Evolutionary conservation across 805 yeast species (phyloP).

Genomic region (Lachancea cidri): DNA sequence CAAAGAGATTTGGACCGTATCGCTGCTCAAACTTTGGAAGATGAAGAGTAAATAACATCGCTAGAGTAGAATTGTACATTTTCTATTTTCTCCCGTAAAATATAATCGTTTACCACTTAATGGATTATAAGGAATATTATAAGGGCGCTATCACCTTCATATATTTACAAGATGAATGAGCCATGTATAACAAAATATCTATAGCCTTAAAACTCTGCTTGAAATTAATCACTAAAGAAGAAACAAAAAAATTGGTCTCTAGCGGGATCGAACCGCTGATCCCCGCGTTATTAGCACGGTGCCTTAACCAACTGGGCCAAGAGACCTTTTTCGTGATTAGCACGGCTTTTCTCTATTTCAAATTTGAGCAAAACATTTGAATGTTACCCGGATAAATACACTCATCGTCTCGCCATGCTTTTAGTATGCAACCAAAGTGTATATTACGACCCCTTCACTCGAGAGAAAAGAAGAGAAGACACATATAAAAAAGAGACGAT

Average conservation of each 20-base stretch:
- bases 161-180: no score
- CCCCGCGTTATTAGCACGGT: slow-evolving; percentile 37
- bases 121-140: no score
- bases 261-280: slow-evolving; percentile 37
- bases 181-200: no score
- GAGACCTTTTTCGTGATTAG: slow-evolving; percentile 27
- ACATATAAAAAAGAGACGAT: neutral
- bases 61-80: slow-evolving; percentile 16
- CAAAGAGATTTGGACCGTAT: slow-evolving; percentile 99
- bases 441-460: neutral
- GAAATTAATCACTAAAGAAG: neutral
- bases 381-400: neutral
- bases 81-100: slow-evolving; percentile 4
- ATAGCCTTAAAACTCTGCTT: no score
- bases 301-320: slow-evolving; percentile 37
- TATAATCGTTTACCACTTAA: neutral
- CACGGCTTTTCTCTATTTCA: no score
- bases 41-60: slow-evolving; percentile 51
- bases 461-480: slow-evolving; percentile 4
- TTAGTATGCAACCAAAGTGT: neutral
- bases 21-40: slow-evolving; percentile 97
- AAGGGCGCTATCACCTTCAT: no score
- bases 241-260: slow-evolving; percentile 28
- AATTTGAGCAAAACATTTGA: no score
- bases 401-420: neutral